These are phyloP conservation scores for Xylariaceae sp. DNA, from an alignment of 2,329 filamentous ascomycete species.

Conservation along the genomic window DNA sequence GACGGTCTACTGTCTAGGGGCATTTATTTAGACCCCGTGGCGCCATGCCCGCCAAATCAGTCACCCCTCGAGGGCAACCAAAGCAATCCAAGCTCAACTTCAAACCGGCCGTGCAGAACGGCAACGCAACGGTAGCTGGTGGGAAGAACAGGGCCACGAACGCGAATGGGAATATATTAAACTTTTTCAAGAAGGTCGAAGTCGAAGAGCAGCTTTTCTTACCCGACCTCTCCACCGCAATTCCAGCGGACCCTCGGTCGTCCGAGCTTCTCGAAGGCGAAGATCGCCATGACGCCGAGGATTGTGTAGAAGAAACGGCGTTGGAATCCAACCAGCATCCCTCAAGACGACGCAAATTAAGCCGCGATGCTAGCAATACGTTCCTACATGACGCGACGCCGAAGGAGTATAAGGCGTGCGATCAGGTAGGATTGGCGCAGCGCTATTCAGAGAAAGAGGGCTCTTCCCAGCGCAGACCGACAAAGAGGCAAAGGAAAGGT, in stretches of 20 bases:
- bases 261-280: constrained; percentile 25
- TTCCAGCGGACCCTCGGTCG: constrained; percentile 4
- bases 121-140: constrained; percentile 23
- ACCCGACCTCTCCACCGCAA: constrained; percentile 26
- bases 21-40: background rate
- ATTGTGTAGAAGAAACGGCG: constrained; percentile 30
- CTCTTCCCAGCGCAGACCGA: constrained; percentile 11
- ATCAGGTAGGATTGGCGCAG: constrained; percentile 1
- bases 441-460: background rate
- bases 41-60: constrained; percentile 25
- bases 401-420: background rate
- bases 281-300: constrained; percentile 35
- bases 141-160: constrained; percentile 45
- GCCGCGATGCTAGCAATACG: constrained; percentile 22
- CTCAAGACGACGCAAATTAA: constrained; percentile 42
- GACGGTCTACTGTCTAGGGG: too few relatives aligned
- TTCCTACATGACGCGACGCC: background rate
- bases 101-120: constrained; percentile 20
- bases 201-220: constrained; percentile 58
- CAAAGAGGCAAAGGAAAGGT: constrained; percentile 38
- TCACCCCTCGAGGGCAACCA: constrained; percentile 25
- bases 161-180: constrained; percentile 67
- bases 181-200: constrained; percentile 68
- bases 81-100: constrained; percentile 33
- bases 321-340: constrained; percentile 28